Conservation (phyloP, 352 stramenopile genomes). For the Phytopythium cucurbitacearum region DNA sequence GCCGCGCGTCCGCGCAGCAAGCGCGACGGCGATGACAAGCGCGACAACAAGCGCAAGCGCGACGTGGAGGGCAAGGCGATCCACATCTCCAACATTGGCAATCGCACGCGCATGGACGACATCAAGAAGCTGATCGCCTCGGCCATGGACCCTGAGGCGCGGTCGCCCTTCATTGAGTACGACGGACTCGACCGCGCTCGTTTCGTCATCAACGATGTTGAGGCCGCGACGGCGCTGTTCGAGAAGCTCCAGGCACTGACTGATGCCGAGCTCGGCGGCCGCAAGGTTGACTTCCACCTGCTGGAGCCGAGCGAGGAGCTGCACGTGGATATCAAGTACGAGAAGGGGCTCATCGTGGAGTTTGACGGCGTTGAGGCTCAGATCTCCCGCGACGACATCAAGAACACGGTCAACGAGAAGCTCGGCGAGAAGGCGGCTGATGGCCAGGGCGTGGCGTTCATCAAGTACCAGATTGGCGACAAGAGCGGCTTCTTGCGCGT, state of each 20-base stretch:
- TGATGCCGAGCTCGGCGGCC: slow-evolving; percentile 55
- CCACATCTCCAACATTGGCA: slow-evolving; percentile 79
- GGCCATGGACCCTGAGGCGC: slow-evolving; percentile 37
- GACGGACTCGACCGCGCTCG: slow-evolving; percentile 71
- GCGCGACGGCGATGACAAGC: slow-evolving; percentile 35
- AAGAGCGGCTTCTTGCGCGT: slow-evolving; percentile 66
- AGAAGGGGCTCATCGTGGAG: slow-evolving; percentile 82
- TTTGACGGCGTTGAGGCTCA: slow-evolving; percentile 76
- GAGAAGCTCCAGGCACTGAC: slow-evolving; percentile 66
- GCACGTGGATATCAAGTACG: slow-evolving; percentile 75
- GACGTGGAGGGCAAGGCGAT: slow-evolving; percentile 67
- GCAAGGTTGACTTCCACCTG: slow-evolving; percentile 77
- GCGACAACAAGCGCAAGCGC: slow-evolving; percentile 72
- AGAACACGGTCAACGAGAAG: slow-evolving; percentile 81
- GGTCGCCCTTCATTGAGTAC: slow-evolving; percentile 78
- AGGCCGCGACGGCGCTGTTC: slow-evolving; percentile 50
- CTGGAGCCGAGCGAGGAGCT: slow-evolving; percentile 64
- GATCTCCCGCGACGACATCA: slow-evolving; percentile 84
- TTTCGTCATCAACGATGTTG: slow-evolving; percentile 51
- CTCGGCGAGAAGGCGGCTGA: slow-evolving; percentile 63
- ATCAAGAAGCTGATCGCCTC: slow-evolving; percentile 78
- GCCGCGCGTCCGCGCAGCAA: slow-evolving; percentile 57
- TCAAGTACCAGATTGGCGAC: slow-evolving; percentile 82
- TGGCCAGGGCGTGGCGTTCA: slow-evolving; percentile 70
- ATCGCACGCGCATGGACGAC: slow-evolving; percentile 65